Percentiles rank a stretch among this genome's conserved stretches.
Evolutionary conservation across 768 basidiomycete species (phyloP).

Genomic region (Tylopilus sp.): DNA sequence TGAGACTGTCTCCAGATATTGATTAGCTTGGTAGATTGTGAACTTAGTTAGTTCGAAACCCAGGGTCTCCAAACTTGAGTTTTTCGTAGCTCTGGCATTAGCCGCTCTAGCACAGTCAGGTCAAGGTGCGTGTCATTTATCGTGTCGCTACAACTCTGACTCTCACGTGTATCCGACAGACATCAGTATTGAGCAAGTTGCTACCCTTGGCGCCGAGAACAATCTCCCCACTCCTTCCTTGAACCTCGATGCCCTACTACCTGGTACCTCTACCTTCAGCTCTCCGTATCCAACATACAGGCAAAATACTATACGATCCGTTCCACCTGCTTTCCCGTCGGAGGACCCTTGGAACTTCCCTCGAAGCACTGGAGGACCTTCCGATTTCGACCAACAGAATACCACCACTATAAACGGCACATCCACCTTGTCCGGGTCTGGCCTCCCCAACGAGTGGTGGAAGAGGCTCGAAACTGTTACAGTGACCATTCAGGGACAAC

Average conservation of each 20-base stretch:
- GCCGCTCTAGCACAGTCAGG: slow-evolving; percentile 83
- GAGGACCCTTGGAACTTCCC: slow-evolving; percentile 67
- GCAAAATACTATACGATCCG: slow-evolving; percentile 42
- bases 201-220: slow-evolving; percentile 72
- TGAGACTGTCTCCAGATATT: neutral
- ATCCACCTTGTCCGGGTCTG: slow-evolving; percentile 65
- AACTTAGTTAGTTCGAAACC: slow-evolving; percentile 81
- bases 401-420: slow-evolving; percentile 39
- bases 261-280: slow-evolving; percentile 50
- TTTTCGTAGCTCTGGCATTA: slow-evolving; percentile 86
- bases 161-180: slow-evolving; percentile 40
- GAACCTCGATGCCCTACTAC: slow-evolving; percentile 55
- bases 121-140: slow-evolving; percentile 49
- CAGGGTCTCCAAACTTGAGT: slow-evolving; percentile 83
- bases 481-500: slow-evolving; percentile 77
- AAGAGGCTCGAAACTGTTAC: slow-evolving; percentile 70
- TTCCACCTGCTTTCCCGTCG: slow-evolving; percentile 51
- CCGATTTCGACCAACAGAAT: slow-evolving; percentile 26
- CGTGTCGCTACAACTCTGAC: neutral
- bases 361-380: slow-evolving; percentile 26
- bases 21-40: slow-evolving; percentile 60
- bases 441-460: slow-evolving; percentile 84
- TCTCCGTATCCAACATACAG: slow-evolving; percentile 39
- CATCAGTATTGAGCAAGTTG: slow-evolving; percentile 78
- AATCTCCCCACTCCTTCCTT: slow-evolving; percentile 72